Evolutionary conservation across 148 eudicot genomes (phyloP).

Genomic region (Spergularia bocconei): DNA sequence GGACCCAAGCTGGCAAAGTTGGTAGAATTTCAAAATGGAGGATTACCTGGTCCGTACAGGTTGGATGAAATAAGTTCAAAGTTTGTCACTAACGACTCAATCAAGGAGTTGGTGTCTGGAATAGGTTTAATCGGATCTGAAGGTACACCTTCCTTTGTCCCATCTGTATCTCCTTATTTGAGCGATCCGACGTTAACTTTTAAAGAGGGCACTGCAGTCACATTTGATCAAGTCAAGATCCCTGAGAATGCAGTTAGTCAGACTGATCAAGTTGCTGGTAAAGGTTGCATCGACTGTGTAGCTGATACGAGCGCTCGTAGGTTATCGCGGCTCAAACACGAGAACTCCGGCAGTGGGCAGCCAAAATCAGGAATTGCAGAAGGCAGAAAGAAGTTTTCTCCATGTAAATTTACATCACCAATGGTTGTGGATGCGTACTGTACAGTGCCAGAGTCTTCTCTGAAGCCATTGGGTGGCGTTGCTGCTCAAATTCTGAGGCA

Average conservation of each 20-base stretch:
- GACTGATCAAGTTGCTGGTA: conserved; percentile 12
- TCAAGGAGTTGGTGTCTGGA: conserved; percentile 52
- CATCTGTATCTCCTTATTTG: conserved; percentile 40
- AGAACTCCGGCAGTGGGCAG: conserved; percentile 19
- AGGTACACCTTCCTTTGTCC: conserved; percentile 46
- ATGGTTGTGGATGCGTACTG: conserved; percentile 29
- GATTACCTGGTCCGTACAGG: conserved; percentile 40
- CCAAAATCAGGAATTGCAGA: conserved; percentile 6
- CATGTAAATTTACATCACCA: conserved; percentile 9
- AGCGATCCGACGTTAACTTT: conserved; percentile 39
- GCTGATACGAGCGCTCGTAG: conserved; percentile 18
- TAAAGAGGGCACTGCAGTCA: conserved; percentile 13
- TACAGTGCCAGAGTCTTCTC: conserved; percentile 46
- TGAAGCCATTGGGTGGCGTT: conserved; percentile 52
- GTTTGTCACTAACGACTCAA: conserved; percentile 47
- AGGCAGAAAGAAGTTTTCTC: conserved; percentile 22
- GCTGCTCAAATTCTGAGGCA: conserved; percentile 44
- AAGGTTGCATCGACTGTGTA: conserved; percentile 18
- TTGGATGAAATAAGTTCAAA: conserved; percentile 55
- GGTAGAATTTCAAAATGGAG: conserved; percentile 35
- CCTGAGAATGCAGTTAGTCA: conserved; percentile 29
- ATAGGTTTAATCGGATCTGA: conserved; percentile 67
- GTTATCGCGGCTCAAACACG: conserved; percentile 13
- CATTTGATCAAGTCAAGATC: conserved; percentile 17
- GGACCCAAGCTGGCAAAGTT: conserved; percentile 29